Evolutionary conservation across 192 early-diverging fungal genomes (phyloP).

Genomic region (Podila horticola): DNA sequence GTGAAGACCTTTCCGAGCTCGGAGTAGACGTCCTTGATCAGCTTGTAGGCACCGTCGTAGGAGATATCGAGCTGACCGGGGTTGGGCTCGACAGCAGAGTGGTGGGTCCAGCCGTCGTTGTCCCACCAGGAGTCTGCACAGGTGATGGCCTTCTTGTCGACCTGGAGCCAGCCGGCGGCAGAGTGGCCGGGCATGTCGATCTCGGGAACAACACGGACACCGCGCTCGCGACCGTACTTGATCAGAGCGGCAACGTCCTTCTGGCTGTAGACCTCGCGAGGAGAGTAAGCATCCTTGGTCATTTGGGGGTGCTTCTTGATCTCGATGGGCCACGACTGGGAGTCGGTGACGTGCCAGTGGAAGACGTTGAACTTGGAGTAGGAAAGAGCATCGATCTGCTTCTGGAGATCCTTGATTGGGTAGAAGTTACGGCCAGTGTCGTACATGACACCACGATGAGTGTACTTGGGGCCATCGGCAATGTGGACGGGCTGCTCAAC

Average conservation of each 20-base stretch:
- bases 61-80: conserved; percentile 84
- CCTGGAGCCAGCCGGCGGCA: conserved; percentile 57
- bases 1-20: conserved; percentile 72
- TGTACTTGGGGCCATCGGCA: conserved; percentile 67
- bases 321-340: conserved; percentile 67
- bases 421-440: conserved; percentile 81
- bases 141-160: conserved; percentile 67
- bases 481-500: conserved; percentile 68
- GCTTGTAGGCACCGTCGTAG: conserved; percentile 63
- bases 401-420: conserved; percentile 60
- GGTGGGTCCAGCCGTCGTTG: conserved; percentile 65
- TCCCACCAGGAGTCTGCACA: conserved; percentile 71
- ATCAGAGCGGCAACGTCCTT: conserved; percentile 73
- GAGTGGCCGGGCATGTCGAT: conserved; percentile 88
- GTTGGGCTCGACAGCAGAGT: conserved; percentile 76
- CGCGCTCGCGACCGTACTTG: conserved; percentile 74
- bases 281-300: conserved; percentile 74
- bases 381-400: conserved; percentile 73
- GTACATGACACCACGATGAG: conserved; percentile 76
- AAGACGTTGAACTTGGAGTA: conserved; percentile 84
- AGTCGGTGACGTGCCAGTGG: conserved; percentile 78
- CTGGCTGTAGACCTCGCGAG: conserved; percentile 73
- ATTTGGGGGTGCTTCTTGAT: conserved; percentile 70
- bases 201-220: conserved; percentile 88
- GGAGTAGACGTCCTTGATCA: conserved; percentile 67